Evolutionary conservation across 1,284 basidiomycete species (phyloP), one percentile per base, ranked within the genome.

Genomic region (Boletus semigastroideus): DNA sequence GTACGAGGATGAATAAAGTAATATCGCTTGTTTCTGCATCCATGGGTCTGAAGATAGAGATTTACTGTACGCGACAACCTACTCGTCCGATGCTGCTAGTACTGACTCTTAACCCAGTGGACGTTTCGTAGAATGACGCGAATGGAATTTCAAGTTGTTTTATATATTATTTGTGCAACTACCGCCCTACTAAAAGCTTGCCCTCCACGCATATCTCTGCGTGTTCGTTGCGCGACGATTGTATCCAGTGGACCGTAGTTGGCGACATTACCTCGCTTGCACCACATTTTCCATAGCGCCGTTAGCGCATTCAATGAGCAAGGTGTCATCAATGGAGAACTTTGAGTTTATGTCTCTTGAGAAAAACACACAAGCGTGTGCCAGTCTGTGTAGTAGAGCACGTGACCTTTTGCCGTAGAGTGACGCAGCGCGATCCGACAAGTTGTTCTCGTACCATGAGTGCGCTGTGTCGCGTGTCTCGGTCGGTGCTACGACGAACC

Each of bases 1-100:
- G 19, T 77, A 76, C 50, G 76, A 77, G 8, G 75, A 78, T 48
- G 71, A 75, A 57, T 71, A 67, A 50, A 50, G 7, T 16, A 19
- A 10, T 16, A 2, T 49, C 39, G 8, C 25, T 43, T 51, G 11
- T 33, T 28, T 46, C 25, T 36, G n/a, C 12, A 6, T 30, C 34
- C 42, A 39, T 31, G 42, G 33, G 30, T 25, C 2, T 16, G 40
- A 46, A 25, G 34, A 51, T 44, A 44, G 42, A 46, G 46, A 58
- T 57, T 38, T 5, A 48, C 13, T 43, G 27, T 39, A 14, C 12
- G 14, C n/a, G 12, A 11, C 12, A 22, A n/a, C 20, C 38, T 34
- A 10, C 31, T 20, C 40, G 30, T 5, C 17, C 33, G 6, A 20
- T 9, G 4, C 20, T 40, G n/a, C 17, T 30, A 7, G 17, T 9